Evolutionary conservation across 2,329 filamentous ascomycete genomes (phyloP), one percentile per base, ranked within the genome.

Genomic region (Xylaria polymorpha): DNA sequence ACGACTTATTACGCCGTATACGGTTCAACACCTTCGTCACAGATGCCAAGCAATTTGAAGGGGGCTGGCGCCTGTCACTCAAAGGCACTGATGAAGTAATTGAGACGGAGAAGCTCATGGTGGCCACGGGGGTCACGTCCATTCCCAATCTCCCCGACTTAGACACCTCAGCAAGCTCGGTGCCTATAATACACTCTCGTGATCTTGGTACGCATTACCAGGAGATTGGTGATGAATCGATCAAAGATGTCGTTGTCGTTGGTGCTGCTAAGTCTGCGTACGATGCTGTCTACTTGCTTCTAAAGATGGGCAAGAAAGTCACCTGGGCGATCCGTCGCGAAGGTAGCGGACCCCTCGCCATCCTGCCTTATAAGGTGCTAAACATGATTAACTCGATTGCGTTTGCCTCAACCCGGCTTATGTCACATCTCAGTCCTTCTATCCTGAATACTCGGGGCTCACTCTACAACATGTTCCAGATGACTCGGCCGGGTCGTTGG

Each of bases 121-220:
- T 78, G 9, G 78, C 79, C 2, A 77, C 75, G 9, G 79, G 79
- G 2, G 71, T 77, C n/a, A 78, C 77, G 14, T 78, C 77, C 1
- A 73, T 73, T 35, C 73, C 75, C 7, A 67, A 70, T 57, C 63
- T 77, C 18, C 75, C 76, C 9, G 48, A 59, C 15, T 70, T 72
- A 43, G 68, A 71, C 64, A 62, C 63, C 64, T 72, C 64, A 15
- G 29, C 61, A 4, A 69, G 68, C 59, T 59, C 65, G 18, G 4
- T 71, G 3, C 75, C 73, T 1, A 61, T 76, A 20, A 76, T 76
- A 41, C 74, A 76, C 56, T 76, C 75, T 8, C 64, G 66, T 25
- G 71, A 75, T 15, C 46, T 73, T 12, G 75, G 75, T 32, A 62
- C 53, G 32, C 62, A 67, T 43, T 72, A 72, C n/a, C 46, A 73